Conservation (phyloP, 176 grass and related monocot genomes). For the Metroxylon sagu region DNA sequence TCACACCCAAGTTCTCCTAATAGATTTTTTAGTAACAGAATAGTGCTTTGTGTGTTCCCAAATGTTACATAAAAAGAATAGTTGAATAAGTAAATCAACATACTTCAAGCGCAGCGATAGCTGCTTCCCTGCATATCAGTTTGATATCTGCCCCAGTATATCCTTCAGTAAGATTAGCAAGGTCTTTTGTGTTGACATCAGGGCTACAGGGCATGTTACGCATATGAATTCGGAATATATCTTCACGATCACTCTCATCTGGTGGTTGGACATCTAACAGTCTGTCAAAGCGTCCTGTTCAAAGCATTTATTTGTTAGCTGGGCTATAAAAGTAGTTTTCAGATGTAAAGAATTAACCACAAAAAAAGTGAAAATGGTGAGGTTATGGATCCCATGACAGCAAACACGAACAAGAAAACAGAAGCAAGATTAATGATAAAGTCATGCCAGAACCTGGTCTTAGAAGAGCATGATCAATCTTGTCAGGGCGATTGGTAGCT, state of each 20-base stretch:
- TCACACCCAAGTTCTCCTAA: no score
- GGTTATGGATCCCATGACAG: background rate
- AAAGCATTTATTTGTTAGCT: background rate
- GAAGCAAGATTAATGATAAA: background rate
- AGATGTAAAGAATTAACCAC: no score
- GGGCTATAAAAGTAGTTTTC: background rate
- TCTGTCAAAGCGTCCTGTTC: slow-evolving; percentile 81
- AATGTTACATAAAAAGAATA: background rate
- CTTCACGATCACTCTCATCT: slow-evolving; percentile 51
- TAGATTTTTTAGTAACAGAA: no score
- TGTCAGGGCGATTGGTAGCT: slow-evolving; percentile 93
- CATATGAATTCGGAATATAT: slow-evolving; percentile 70
- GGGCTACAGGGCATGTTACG: slow-evolving; percentile 47
- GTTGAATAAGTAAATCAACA: slow-evolving; percentile 15
- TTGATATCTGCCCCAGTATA: slow-evolving; percentile 92
- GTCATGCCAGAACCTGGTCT: slow-evolving; percentile 51
- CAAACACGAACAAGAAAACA: background rate
- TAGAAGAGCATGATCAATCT: slow-evolving; percentile 85
- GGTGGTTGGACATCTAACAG: slow-evolving; percentile 84
- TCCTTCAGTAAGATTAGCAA: slow-evolving; percentile 73
- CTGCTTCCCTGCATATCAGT: slow-evolving; percentile 76
- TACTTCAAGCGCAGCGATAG: slow-evolving; percentile 80
- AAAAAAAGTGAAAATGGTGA: slow-evolving; percentile 8
- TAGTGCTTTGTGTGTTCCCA: no score
- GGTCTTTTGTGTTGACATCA: slow-evolving; percentile 53